A percentile compares a stretch with the other conserved stretches of the same genome.
Conservation (phyloP, 768 basidiomycete genomes). For the Gymnopilus junonius region DNA sequence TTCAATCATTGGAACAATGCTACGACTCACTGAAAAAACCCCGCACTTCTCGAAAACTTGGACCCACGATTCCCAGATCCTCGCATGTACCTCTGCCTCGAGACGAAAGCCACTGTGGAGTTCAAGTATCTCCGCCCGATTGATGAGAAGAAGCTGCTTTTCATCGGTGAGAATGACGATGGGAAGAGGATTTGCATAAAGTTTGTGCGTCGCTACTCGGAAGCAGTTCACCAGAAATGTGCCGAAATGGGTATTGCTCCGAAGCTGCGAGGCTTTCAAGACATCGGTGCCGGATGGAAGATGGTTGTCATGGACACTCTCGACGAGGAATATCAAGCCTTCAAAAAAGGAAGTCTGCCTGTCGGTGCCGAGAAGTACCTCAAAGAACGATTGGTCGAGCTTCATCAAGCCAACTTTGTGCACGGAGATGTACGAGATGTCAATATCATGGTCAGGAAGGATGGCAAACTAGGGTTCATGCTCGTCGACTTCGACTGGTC, state of each 20-base stretch:
- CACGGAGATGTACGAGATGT: too few relatives aligned
- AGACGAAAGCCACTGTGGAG: background rate
- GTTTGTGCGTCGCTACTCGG: background rate
- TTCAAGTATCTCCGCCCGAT: background rate
- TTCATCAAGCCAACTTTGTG: too few relatives aligned
- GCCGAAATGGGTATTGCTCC: too few relatives aligned
- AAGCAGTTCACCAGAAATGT: too few relatives aligned
- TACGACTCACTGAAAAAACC: background rate
- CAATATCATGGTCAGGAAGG: too few relatives aligned
- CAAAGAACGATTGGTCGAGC: too few relatives aligned
- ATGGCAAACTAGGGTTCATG: too few relatives aligned
- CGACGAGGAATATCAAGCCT: too few relatives aligned
- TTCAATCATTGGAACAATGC: background rate
- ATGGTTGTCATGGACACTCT: background rate
- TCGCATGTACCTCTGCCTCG: background rate
- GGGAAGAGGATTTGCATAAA: background rate
- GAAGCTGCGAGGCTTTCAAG: background rate
- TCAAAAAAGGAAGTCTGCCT: too few relatives aligned
- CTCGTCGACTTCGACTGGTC: too few relatives aligned
- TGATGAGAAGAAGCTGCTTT: background rate
- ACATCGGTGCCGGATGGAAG: background rate
- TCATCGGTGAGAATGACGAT: background rate
- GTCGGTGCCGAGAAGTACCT: too few relatives aligned
- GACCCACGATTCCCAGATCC: background rate
- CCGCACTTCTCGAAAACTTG: background rate